These are phyloP conservation scores for Fusarium sp. DNA, from an alignment of 2,329 filamentous ascomycete species.

Conservation along the genomic window DNA sequence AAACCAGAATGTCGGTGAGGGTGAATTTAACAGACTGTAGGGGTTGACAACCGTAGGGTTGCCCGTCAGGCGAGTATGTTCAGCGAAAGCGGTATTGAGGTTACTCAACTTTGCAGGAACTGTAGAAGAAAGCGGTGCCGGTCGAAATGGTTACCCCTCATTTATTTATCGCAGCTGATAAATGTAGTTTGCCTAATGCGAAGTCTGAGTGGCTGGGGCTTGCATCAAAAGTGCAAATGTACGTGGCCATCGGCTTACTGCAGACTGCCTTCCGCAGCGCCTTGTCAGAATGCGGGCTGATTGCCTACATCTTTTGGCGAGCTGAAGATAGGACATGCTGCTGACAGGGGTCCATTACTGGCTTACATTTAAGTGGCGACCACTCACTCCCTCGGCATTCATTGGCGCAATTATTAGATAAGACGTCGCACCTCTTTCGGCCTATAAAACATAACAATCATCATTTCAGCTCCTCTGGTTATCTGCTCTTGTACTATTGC, in stretches of 20 bases:
- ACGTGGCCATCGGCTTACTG: neutral
- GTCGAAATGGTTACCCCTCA: neutral
- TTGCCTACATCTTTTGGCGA: neutral
- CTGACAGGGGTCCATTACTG: neutral
- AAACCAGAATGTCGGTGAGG: fast-evolving
- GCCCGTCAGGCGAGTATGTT: neutral
- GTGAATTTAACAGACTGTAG: neutral
- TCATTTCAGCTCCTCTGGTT: neutral
- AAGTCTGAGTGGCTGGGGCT: neutral
- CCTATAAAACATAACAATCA: neutral
- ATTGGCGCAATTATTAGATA: neutral
- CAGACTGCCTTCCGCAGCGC: neutral
- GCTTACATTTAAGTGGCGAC: neutral
- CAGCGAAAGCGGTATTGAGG: neutral
- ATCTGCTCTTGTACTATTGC: neutral
- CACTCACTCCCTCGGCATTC: neutral
- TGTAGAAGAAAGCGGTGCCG: fast-evolving
- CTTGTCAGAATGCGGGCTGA: neutral
- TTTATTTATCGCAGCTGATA: neutral
- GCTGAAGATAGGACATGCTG: neutral
- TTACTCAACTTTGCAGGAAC: neutral
- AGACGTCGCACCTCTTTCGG: neutral
- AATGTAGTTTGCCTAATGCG: neutral
- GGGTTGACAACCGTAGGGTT: too few species aligned
- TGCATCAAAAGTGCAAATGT: neutral